Percentiles rank a stretch among this genome's conserved stretches.
phyloP scores from a whole-genome alignment of 2,329 filamentous ascomycete genomes.

The Fusarium duplospermum region DNA sequence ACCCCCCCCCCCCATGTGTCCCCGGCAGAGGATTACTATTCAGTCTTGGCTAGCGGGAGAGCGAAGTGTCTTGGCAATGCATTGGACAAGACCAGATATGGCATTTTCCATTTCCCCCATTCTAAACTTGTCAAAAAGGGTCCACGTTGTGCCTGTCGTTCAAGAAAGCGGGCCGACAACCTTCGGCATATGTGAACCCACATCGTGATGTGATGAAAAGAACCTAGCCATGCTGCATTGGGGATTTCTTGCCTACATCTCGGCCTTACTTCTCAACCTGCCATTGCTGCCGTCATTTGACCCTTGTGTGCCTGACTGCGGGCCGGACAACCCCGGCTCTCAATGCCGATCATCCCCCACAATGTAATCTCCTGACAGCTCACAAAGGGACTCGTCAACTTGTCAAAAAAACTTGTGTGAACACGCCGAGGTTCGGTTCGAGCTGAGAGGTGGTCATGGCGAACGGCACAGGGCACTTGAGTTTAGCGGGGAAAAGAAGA shows the following conservation, averaged over 20 bases:
- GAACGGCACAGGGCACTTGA: neutral
- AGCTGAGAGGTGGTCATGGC: conserved; percentile 7
- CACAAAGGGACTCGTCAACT: conserved; percentile 12
- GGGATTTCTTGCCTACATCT: neutral
- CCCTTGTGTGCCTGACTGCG: conserved; percentile 8
- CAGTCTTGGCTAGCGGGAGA: neutral
- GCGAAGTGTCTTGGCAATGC: neutral
- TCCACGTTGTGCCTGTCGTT: neutral
- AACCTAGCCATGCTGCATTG: neutral
- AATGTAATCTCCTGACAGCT: conserved; percentile 31
- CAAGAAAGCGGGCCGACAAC: neutral
- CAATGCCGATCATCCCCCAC: conserved; percentile 34
- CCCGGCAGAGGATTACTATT: conserved; percentile 6
- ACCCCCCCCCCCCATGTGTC: neutral
- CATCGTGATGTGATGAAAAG: neutral
- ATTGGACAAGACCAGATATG: neutral
- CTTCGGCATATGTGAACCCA: conserved; percentile 3
- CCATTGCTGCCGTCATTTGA: conserved; percentile 2
- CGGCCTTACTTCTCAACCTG: neutral
- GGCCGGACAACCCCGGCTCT: neutral
- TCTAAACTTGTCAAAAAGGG: neutral
- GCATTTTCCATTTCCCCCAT: conserved; percentile 13
- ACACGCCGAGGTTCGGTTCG: neutral
- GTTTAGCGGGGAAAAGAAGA: neutral
- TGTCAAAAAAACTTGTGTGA: neutral